Base-by-base conservation (phyloP, 176 grass and related monocot genomes). In the Alloteropsis semialata region DNA sequence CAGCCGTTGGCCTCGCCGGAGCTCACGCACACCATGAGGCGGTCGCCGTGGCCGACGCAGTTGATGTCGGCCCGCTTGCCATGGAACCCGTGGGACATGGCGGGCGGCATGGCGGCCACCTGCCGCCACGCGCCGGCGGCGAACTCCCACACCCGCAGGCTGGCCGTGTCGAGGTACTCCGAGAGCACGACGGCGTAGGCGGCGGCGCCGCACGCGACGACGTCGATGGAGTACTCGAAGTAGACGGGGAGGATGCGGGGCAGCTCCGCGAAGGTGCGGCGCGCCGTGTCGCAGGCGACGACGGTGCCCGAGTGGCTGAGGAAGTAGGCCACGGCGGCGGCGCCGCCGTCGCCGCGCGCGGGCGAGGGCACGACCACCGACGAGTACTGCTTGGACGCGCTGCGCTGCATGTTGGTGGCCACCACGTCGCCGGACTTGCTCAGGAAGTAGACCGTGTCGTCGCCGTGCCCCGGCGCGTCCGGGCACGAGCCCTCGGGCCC, bases 401-500 rank as follows among this genome's bases (percentile, higher is more conserved):
- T 97, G 38, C 88, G 89, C 72, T 97, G 90, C 95, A 97, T 94
- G 90, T 92, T 97, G 46, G 92, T 87, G 48, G 95, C 21, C 14
- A 97, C 87, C 58, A 97, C 90, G 73, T 97, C 92, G 43, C 95
- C 95, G 19, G 95, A 73, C 88, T 94, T 97, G 82, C 90, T 94
- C 15, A 97, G 86, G 27, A 94, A 94, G 85, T 94, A 97, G 15
- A 97, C 73, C 28, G 74, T 86, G 60, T 84, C 85, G 56, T 90
- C 89, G 37, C 32, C 65, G 16, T 46, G 77, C 10, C 41, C 5
- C 42, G 78, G 13, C 34, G 63, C 63, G 25, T 79, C 81, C 0
- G 86, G 43, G 13, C 42, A 75, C 7, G 60, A 82, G 41, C 32
- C 69, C 10, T 79, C 55, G 70, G 17, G 8, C 71, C 61, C 87